phyloP scores from a whole-genome alignment of 116 monocot species.

The Zostera marina region DNA sequence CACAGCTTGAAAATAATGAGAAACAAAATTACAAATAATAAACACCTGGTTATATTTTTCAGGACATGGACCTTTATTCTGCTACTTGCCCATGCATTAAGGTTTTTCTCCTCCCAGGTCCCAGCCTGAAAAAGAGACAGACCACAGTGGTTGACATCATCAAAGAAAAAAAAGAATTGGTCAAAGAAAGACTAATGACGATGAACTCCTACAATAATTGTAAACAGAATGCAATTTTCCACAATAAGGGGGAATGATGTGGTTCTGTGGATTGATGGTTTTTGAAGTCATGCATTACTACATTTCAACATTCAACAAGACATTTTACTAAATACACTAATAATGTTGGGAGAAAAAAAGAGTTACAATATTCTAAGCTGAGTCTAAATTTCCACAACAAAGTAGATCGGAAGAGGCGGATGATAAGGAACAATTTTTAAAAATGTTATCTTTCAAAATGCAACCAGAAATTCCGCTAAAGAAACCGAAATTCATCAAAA shows the following conservation, averaged over 20 bases:
- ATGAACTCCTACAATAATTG: neutral
- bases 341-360: no score
- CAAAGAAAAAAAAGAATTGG: neutral
- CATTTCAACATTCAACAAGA: no score
- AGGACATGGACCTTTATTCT: slow-evolving; percentile 56
- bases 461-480: no score
- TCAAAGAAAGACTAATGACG: neutral
- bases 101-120: slow-evolving; percentile 97
- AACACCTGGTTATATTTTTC: neutral
- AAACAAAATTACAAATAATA: neutral
- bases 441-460: no score
- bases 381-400: neutral
- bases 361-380: neutral
- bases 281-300: no score
- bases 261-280: no score
- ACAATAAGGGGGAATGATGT: no score
- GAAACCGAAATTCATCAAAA: neutral
- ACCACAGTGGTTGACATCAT: neutral
- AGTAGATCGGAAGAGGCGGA: no score
- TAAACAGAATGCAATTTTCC: neutral
- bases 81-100: slow-evolving; percentile 75
- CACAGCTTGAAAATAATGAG: slow-evolving; percentile 1
- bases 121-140: slow-evolving; percentile 53
- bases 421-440: no score
- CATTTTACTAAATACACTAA: no score